Evolutionary conservation across 202 grass and related monocot species (phyloP), one percentile per base, ranked within the genome.

Genomic region (Setaria viridis): DNA sequence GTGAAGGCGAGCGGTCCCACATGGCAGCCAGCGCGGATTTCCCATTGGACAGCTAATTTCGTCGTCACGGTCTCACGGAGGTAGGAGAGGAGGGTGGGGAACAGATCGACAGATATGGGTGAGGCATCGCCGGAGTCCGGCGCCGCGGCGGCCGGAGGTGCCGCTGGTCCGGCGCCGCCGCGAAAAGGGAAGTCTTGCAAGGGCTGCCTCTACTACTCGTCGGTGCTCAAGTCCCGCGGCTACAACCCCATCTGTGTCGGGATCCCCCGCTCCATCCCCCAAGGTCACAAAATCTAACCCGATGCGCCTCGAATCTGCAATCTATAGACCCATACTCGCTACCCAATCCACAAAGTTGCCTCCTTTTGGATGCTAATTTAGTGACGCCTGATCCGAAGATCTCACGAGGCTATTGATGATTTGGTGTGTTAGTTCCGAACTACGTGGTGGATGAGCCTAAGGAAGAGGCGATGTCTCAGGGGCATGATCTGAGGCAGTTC

Each of bases 181-280:
- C 67, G 68, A 46, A 98, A 93, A 81, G 95, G 88, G 11, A 98
- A 94, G 79, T 95, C 95, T 11, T 98, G 95, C 86, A 98, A 94
- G 78, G 95, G 95, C 13, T 95, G 91, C 74, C 91, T 98, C 53
- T 98, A 94, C 84, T 98, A 98, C 76, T 94, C 93, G 6, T 98
- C 96, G 60, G 39, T 88, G 70, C 91, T 93, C 79, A 94, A 89
- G 79, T 94, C 96, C 62, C 89, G 90, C 6, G 88, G 87, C 16
- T 87, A 86, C 63, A 95, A 95, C 67, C 95, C 96, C 71, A 47
- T 98, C 39, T 98, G 96, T 82, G 88, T 93, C 59, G 96, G 96
- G 81, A 94, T 98, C 81, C 85, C 91, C 66, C 82, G 91, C 34
- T 91, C 93, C 64, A 91, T 98, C 81, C 90, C 86, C 9, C 84